A percentile compares a stretch with the other conserved stretches of the same genome.
phyloP scores from a whole-genome alignment of 768 basidiomycete species.

The Macrocybe gigantea region DNA sequence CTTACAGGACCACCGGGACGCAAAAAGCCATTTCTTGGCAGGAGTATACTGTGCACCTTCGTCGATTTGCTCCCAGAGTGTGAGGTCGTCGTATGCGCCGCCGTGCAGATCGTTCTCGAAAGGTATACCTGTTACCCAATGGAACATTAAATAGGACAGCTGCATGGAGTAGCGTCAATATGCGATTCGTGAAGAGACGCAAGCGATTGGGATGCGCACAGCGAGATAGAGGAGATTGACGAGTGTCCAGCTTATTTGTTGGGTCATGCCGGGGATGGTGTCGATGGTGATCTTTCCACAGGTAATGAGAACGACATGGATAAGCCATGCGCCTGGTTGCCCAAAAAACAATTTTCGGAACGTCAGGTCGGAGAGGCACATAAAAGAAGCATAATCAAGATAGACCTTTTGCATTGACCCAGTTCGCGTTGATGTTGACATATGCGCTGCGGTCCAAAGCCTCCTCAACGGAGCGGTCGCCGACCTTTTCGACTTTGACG shows the following conservation, averaged over 20 bases:
- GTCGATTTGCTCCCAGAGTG: constrained; percentile 99
- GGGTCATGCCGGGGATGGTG: constrained; percentile 89
- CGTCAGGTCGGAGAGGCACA: constrained; percentile 8
- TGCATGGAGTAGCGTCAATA: constrained; percentile 21
- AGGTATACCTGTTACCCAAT: constrained; percentile 95
- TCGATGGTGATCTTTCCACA: constrained; percentile 90
- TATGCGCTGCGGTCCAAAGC: constrained; percentile 75
- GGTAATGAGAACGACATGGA: constrained; percentile 91
- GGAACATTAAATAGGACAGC: constrained; percentile 98
- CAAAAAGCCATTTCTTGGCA: constrained; percentile 95
- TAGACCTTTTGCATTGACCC: constrained; percentile 89
- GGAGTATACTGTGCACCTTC: constrained; percentile 98
- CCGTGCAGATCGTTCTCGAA: constrained; percentile 84
- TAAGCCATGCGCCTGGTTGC: constrained; percentile 90
- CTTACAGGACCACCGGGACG: constrained; percentile 86
- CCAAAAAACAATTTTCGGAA: constrained; percentile 1
- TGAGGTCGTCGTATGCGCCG: constrained; percentile 96
- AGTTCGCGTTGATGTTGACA: constrained; percentile 83
- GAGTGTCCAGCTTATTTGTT: constrained; percentile 92
- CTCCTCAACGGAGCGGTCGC: constrained; percentile 66
- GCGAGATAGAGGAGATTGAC: constrained; percentile 88
- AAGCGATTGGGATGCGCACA: constrained; percentile 40
- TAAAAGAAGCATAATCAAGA: no score
- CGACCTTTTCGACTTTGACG: constrained; percentile 82
- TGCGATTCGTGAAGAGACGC: not conserved